Evolutionary conservation across 805 yeast genomes (phyloP).

Genomic region (Sporopachydermia quercuum): DNA sequence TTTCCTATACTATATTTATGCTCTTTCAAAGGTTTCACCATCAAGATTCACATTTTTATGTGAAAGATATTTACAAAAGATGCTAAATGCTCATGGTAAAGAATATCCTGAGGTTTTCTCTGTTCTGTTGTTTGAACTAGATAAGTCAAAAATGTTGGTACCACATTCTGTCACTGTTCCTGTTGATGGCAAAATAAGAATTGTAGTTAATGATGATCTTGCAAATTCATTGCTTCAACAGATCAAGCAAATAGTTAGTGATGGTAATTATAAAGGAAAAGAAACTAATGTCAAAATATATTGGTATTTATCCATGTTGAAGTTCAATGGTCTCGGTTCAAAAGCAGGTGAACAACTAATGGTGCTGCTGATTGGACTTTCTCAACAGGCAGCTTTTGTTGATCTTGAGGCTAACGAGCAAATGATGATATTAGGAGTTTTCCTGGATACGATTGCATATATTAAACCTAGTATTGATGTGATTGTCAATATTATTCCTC

Average conservation of each 20-base stretch:
- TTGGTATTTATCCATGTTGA: background rate
- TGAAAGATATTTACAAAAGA: background rate
- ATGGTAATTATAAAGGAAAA: constrained; percentile 18
- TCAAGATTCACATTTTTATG: background rate
- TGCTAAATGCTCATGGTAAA: background rate
- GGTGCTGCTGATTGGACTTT: background rate
- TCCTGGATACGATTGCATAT: background rate
- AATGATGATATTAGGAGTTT: background rate
- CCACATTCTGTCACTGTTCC: background rate
- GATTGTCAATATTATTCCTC: background rate
- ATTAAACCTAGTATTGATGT: background rate
- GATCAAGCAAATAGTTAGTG: no score
- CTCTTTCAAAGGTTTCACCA: background rate
- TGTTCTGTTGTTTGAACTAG: background rate
- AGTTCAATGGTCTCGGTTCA: constrained; percentile 3
- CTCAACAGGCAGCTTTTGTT: no score
- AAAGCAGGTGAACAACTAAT: background rate
- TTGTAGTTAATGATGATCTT: constrained; percentile 12
- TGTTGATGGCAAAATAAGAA: constrained; percentile 3
- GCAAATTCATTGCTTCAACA: constrained; percentile 7
- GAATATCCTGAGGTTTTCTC: background rate
- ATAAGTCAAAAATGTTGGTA: background rate
- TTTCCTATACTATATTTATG: background rate
- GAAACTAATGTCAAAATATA: constrained; percentile 7
- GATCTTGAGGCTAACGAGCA: no score